Percentiles rank a stretch among this genome's conserved stretches.
Evolutionary conservation across 805 yeast species (phyloP).

Genomic region (Phaffomyces antillensis): DNA sequence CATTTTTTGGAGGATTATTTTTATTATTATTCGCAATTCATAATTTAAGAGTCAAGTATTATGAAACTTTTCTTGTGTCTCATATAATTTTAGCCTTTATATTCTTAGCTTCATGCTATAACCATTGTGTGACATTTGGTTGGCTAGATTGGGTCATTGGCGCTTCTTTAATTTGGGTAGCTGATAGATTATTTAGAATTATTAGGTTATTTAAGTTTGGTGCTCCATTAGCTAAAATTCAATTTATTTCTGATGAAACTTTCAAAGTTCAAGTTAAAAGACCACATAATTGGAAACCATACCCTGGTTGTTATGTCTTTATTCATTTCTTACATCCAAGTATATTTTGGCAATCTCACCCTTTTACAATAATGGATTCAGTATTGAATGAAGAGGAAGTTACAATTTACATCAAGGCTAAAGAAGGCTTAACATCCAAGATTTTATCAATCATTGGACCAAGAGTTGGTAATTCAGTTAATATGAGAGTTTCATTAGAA

Average conservation of each 20-base stretch:
- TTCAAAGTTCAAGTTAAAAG: conserved; percentile 33
- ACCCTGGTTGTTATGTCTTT: conserved; percentile 52
- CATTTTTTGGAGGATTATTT: conserved; percentile 3
- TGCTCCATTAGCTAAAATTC: conserved; percentile 16
- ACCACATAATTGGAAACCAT: conserved; percentile 35
- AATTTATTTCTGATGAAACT: conserved; percentile 32
- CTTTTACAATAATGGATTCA: conserved; percentile 52
- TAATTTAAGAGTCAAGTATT: conserved; percentile 42
- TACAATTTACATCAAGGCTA: conserved; percentile 40
- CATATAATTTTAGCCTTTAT: conserved; percentile 52
- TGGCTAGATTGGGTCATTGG: conserved; percentile 48
- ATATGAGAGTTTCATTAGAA: conserved; percentile 39
- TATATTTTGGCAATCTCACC: conserved; percentile 67
- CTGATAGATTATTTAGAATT: conserved; percentile 42
- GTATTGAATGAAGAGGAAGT: conserved; percentile 31
- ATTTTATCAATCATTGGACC: conserved; percentile 22
- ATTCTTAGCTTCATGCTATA: conserved; percentile 49
- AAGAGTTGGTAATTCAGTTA: conserved; percentile 1
- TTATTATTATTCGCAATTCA: conserved; percentile 23
- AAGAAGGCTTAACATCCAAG: conserved; percentile 49
- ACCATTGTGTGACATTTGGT: conserved; percentile 47
- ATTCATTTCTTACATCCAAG: conserved; percentile 47
- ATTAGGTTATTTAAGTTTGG: conserved; percentile 25
- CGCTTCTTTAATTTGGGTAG: conserved; percentile 16
- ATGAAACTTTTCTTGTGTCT: conserved; percentile 52